Percentiles rank a stretch among this genome's conserved stretches.
Conservation (phyloP, 192 early-diverging fungal genomes). For the Phycomyces blakesleeanus region DNA sequence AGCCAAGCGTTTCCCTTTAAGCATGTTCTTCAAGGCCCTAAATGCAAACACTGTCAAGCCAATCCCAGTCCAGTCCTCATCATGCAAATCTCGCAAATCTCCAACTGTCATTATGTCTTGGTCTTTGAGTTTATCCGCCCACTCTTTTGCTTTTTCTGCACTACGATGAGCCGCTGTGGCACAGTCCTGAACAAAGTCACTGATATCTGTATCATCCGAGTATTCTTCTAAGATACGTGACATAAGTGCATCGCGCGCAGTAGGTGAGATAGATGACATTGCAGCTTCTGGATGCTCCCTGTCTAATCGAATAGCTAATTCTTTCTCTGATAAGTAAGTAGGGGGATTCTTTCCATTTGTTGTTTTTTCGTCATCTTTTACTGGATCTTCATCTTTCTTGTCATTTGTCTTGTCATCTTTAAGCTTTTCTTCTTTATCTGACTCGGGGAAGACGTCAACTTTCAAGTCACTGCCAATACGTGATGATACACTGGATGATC, state of each 20-base stretch:
- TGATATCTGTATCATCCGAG: conserved; percentile 58
- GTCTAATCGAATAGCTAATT: neutral
- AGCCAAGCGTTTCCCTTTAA: conserved; percentile 41
- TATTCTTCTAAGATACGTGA: conserved; percentile 30
- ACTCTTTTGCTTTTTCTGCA: conserved; percentile 70
- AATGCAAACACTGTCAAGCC: conserved; percentile 56
- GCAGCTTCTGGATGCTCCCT: neutral
- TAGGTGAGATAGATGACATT: conserved; percentile 1
- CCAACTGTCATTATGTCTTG: conserved; percentile 82
- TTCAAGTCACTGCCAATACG: neutral
- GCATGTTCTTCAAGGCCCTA: conserved; percentile 51
- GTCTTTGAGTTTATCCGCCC: conserved; percentile 62
- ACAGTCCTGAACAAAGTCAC: conserved; percentile 66
- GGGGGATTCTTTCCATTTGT: too few relatives aligned
- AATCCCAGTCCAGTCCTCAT: conserved; percentile 71
- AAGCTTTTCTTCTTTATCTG: neutral
- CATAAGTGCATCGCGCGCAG: conserved; percentile 10
- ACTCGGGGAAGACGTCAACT: neutral
- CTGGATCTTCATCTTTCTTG: too few relatives aligned
- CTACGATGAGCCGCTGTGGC: conserved; percentile 61
- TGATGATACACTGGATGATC: conserved; percentile 5
- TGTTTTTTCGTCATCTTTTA: too few relatives aligned
- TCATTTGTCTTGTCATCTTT: too few relatives aligned
- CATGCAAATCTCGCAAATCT: conserved; percentile 66
- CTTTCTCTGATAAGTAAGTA: neutral